These are phyloP conservation scores for Scedosporium minutisporum DNA, from an alignment of 2,329 filamentous ascomycete species.

Conservation along the genomic window DNA sequence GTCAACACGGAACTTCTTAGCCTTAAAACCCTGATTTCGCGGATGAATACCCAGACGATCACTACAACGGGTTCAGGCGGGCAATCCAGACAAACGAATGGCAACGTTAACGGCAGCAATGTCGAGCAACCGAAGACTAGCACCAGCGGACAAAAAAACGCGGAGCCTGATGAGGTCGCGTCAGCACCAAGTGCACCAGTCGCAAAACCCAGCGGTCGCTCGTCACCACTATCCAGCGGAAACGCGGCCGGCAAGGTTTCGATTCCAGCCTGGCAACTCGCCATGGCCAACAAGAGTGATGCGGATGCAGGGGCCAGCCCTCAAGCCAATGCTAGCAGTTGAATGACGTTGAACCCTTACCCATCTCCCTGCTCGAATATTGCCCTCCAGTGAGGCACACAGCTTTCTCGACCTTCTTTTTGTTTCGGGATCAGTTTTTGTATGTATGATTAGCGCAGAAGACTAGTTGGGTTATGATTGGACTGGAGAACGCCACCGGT, in stretches of 20 bases:
- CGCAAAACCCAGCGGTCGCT: background rate
- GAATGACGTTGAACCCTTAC: too few species aligned
- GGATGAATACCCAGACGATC: constrained; percentile 34
- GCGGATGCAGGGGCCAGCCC: constrained; percentile 16
- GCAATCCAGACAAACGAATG: background rate
- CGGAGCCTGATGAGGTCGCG: background rate
- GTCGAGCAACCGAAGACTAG: constrained; percentile 1
- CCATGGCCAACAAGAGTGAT: constrained; percentile 25
- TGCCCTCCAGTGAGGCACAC: too few species aligned
- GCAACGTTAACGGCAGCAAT: constrained; percentile 16
- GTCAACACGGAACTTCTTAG: constrained; percentile 83
- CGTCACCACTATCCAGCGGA: constrained; percentile 14
- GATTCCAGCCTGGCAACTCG: constrained; percentile 74
- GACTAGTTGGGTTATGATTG: background rate
- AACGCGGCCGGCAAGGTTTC: constrained; percentile 48
- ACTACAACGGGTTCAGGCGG: constrained; percentile 16
- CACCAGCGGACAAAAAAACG: background rate
- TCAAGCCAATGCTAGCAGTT: background rate
- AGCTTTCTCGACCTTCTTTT: too few species aligned
- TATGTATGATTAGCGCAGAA: background rate
- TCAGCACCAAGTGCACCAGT: background rate
- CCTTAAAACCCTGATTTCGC: constrained; percentile 72
- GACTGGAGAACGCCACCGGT: background rate
- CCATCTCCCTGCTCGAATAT: background rate
- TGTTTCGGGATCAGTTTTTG: background rate